Evolutionary conservation across 2,329 filamentous ascomycete genomes (phyloP), one percentile per base, ranked within the genome.

Genomic region (Colletotrichum somersetense): DNA sequence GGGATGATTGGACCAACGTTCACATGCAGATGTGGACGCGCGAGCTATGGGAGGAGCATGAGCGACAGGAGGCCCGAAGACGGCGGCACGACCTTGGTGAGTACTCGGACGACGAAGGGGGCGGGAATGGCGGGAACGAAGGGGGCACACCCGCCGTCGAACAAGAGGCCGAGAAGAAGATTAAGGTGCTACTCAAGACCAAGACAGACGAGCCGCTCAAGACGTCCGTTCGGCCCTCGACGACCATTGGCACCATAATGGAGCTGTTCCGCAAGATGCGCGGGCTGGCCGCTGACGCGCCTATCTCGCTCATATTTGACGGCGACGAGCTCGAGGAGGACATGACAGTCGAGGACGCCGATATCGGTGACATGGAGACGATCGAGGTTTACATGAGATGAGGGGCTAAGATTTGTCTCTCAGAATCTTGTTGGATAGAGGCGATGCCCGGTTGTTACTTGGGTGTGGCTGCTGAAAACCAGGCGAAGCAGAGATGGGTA

Each of bases 1-100:
- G 78, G 65, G 80, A 85, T 3, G 86, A 88, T 35, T 85, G 87
- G 33, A 85, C 86, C 16, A 87, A 88, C 65, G 87, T 97, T n/a
- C 88, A 92, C 75, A 86, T 97, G 74, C 91, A 95, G 79, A 93
- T 92, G 8, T 94, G 93, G 88, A 96, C 93, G 0, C 85, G 89
- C 10, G 89, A 92, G 14, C 80, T 88, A 1, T 92, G 89, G 74
- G 81, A 81, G 35, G 78, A 82, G 20, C 83, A 87, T 77, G 83
- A 87, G 74, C 81, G 82, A 63, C 82, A 84, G 42, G 83, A 86
- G 72, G 88, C 89, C 75, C 81, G 80, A 20, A 83, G 84, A 69
- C 83, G 85, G 18, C 81, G 79, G 42, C 80, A 83, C 42, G 80
- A 83, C 35, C 79, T 84, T 5, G 84, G 85, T 52, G 82, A 85